Evolutionary conservation across 495 filamentous ascomycete genomes (phyloP).

Genomic region (Chaetomidium leptoderma): DNA sequence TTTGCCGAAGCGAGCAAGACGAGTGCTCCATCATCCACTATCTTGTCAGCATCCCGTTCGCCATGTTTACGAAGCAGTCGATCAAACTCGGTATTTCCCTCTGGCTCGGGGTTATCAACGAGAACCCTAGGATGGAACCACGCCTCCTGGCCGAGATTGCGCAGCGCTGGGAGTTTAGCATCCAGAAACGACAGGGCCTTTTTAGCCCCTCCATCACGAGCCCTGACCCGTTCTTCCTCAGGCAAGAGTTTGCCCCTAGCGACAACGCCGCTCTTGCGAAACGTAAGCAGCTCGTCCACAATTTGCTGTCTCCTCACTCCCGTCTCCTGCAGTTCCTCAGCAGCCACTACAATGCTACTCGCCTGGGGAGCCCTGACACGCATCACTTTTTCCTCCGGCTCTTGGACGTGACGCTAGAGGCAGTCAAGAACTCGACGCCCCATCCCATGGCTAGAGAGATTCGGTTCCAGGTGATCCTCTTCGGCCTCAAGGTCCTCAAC

Average conservation of each 20-base stretch:
- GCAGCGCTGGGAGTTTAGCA: slow-evolving; percentile 78
- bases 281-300: slow-evolving; percentile 70
- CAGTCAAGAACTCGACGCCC: slow-evolving; percentile 60
- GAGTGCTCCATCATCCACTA: slow-evolving; percentile 74
- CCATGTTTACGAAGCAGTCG: slow-evolving; percentile 85
- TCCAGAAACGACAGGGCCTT: slow-evolving; percentile 69
- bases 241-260: slow-evolving; percentile 88
- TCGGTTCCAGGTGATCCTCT: slow-evolving; percentile 78
- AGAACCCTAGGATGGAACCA: slow-evolving; percentile 83
- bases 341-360: slow-evolving; percentile 89
- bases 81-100: slow-evolving; percentile 93
- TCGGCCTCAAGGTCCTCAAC: slow-evolving; percentile 71
- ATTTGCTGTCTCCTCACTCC: slow-evolving; percentile 78
- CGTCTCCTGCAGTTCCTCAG: slow-evolving; percentile 82
- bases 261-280: slow-evolving; percentile 70
- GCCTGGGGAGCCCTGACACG: slow-evolving; percentile 71
- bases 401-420: slow-evolving; percentile 67
- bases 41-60: slow-evolving; percentile 86
- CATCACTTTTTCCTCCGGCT: slow-evolving; percentile 77
- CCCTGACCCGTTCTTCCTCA: slow-evolving; percentile 81
- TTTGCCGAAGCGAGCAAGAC: slow-evolving; percentile 69
- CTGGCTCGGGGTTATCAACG: slow-evolving; percentile 95
- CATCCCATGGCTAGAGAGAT: slow-evolving; percentile 90
- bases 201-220: slow-evolving; percentile 76
- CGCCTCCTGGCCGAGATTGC: slow-evolving; percentile 78